Percentiles rank a stretch among this genome's conserved stretches.
Conservation (phyloP, 164 flowering plant species). For the Protea cynaroides region DNA sequence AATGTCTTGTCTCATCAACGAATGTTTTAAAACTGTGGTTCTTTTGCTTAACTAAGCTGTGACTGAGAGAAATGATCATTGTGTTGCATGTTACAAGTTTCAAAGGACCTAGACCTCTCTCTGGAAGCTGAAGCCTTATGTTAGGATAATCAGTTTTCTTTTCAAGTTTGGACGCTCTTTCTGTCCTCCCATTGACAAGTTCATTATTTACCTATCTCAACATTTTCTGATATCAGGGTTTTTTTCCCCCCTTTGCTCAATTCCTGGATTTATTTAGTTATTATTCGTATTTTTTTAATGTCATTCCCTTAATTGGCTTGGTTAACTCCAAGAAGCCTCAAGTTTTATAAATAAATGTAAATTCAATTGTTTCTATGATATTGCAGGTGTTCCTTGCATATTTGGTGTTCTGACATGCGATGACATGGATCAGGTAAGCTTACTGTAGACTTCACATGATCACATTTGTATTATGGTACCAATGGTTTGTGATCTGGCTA, state of each 20-base stretch:
- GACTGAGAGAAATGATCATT: too few species aligned
- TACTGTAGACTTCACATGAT: background rate
- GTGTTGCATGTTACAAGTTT: too few species aligned
- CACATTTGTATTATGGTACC: background rate
- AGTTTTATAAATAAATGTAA: background rate
- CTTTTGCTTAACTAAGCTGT: too few species aligned
- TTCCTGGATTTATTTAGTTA: background rate
- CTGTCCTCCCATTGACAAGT: too few species aligned
- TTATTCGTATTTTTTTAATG: background rate
- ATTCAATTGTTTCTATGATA: constrained; percentile 3
- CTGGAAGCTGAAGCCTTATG: too few species aligned
- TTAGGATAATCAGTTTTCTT: background rate
- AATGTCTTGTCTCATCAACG: too few species aligned
- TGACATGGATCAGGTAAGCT: constrained; percentile 88
- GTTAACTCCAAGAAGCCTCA: background rate
- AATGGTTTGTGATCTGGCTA: background rate
- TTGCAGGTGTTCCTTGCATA: constrained; percentile 87
- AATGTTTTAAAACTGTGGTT: too few species aligned
- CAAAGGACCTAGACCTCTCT: too few species aligned
- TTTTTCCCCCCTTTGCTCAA: too few species aligned
- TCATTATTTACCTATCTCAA: too few species aligned
- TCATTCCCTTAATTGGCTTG: background rate
- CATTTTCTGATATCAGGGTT: too few species aligned
- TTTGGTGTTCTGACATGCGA: constrained; percentile 95
- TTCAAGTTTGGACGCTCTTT: too few species aligned